Evolutionary conservation across 2,329 filamentous ascomycete species (phyloP).

Genomic region (Sphaerostilbella broomeana): DNA sequence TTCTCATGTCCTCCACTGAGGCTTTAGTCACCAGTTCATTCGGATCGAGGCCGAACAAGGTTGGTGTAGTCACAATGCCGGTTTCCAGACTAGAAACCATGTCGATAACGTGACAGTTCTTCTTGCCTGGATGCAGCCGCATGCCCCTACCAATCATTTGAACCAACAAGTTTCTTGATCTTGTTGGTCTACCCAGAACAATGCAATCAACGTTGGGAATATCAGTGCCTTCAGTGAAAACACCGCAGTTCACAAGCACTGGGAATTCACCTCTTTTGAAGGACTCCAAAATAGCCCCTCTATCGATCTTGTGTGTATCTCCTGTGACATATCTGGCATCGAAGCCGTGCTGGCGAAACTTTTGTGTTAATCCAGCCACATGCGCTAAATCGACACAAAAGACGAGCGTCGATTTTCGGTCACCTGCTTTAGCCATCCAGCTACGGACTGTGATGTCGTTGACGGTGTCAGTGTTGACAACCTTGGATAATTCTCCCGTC

Average conservation of each 20-base stretch:
- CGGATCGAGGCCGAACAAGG: constrained; percentile 87
- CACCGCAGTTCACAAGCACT: constrained; percentile 87
- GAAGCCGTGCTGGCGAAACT: constrained; percentile 70
- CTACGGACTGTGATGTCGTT: constrained; percentile 82
- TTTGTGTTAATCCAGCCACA: constrained; percentile 64
- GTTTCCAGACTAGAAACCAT: constrained; percentile 82
- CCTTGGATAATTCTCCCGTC: constrained; percentile 66
- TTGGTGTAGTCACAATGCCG: constrained; percentile 85
- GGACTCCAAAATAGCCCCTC: constrained; percentile 63
- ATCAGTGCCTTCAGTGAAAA: constrained; percentile 96
- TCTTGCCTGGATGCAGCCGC: constrained; percentile 72
- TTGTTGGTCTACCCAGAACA: constrained; percentile 77
- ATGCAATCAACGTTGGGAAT: constrained; percentile 97
- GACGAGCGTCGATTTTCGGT: constrained; percentile 76
- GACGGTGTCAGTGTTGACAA: constrained; percentile 71
- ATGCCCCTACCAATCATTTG: constrained; percentile 98
- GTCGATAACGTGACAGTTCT: constrained; percentile 90
- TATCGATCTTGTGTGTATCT: constrained; percentile 62
- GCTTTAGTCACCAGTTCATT: constrained; percentile 65
- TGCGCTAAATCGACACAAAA: constrained; percentile 92
- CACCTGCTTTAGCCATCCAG: constrained; percentile 71
- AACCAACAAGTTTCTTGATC: constrained; percentile 84
- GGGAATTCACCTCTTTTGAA: constrained; percentile 75
- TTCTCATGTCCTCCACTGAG: constrained; percentile 54
- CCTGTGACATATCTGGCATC: constrained; percentile 86